Conservation (phyloP, 1,284 basidiomycete genomes). For the Fomitiporia mediterranea region DNA sequence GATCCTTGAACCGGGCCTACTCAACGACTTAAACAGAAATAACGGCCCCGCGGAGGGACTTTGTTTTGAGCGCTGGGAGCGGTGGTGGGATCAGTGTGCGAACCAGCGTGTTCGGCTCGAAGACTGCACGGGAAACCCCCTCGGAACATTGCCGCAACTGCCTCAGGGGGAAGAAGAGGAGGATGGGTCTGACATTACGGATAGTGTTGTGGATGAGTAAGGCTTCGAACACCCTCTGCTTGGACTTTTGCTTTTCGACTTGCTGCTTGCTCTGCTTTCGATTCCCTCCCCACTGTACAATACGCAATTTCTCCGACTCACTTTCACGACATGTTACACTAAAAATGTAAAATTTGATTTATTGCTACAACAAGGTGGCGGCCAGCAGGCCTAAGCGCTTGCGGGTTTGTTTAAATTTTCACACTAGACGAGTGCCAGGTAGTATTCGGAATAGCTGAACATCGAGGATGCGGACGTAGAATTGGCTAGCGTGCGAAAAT, state of each 20-base stretch:
- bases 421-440: no score
- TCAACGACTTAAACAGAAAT: conserved; percentile 52
- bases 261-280: conserved; percentile 5
- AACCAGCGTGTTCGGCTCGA: conserved; percentile 49
- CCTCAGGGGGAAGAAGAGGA: conserved; percentile 34
- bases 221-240: background rate
- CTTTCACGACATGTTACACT: no score
- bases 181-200: conserved; percentile 24
- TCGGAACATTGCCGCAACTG: conserved; percentile 53
- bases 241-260: background rate
- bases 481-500: no score
- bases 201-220: conserved; percentile 5
- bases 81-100: conserved; percentile 56
- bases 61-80: conserved; percentile 58
- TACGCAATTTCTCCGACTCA: background rate
- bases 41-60: conserved; percentile 39
- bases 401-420: no score
- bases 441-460: no score
- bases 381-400: no score
- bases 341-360: no score
- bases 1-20: conserved; percentile 47
- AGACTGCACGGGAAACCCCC: conserved; percentile 57
- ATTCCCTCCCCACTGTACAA: background rate
- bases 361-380: no score
- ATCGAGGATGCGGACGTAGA: no score